Base-by-base conservation (phyloP, 495 filamentous ascomycete genomes). In the Hypoxylon subgilvum region DNA sequence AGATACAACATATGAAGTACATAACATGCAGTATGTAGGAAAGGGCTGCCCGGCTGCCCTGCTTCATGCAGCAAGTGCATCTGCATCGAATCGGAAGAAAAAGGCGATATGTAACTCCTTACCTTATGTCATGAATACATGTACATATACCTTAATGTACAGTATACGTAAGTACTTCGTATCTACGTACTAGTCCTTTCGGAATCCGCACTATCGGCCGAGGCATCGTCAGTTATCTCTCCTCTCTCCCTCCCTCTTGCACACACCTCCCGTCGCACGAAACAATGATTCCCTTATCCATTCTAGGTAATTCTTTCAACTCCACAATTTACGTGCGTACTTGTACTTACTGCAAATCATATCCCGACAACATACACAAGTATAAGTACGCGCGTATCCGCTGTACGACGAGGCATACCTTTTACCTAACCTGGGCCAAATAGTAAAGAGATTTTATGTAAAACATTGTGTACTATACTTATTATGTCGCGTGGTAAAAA, bases 141-240 rank as follows among this genome's bases (percentile, higher is more conserved):
- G 38, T 34, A 34, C 31, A 34, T 34, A 12, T 13, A 34, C n/a
- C 5, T 34, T 30, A 5, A 30, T 30, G 10, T 23, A n/a, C n/a
- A n/a, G n/a, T n/a, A n/a, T n/a, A n/a, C n/a, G n/a, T n/a, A n/a
- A n/a, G n/a, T n/a, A n/a, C n/a, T n/a, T 30, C 27, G 10, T 10
- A 30, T 30, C 27, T 10, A 30, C 10, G 10, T 30, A 10, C 8
- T 6, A 18, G 13, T 38, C 38, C n/a, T n/a, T n/a, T 63, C 60
- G 60, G 60, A 44, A 32, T 63, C 60, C 60, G 60, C 28, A 31
- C 8, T 49, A 40, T 58, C 60, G 60, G 60, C 60, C 60, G 60
- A 63, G 39, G 53, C 36, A 46, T 12, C 39, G n/a, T n/a, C n/a
- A n/a, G n/a, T n/a, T n/a, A n/a, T n/a, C n/a, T n/a, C n/a, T n/a